Conservation (phyloP, 2,329 filamentous ascomycete genomes). For the Hypoxylon sp. region DNA sequence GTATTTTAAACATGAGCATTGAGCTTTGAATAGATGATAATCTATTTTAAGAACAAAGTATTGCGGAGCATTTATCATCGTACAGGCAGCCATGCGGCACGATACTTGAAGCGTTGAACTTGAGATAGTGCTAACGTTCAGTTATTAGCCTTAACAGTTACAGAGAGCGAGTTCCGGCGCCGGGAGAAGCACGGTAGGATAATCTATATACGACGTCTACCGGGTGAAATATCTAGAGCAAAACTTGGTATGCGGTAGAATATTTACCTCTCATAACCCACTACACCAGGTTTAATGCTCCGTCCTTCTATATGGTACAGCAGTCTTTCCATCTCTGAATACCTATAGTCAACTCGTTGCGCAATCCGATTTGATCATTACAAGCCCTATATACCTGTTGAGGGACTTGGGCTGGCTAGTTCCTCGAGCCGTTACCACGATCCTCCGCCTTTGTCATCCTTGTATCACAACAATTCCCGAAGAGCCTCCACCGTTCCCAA, state of each 20-base stretch:
- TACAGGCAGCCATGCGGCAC: background rate
- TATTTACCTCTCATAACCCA: conserved; percentile 49
- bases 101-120: background rate
- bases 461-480: background rate
- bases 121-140: background rate
- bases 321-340: conserved; percentile 48
- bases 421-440: conserved; percentile 4
- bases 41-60: background rate
- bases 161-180: background rate
- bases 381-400: background rate
- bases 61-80: background rate
- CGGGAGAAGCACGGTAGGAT: background rate
- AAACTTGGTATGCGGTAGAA: conserved; percentile 9
- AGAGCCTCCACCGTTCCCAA: background rate
- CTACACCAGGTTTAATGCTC: conserved; percentile 63
- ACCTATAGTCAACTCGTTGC: conserved; percentile 12
- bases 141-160: background rate
- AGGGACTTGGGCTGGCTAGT: background rate
- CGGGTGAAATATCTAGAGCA: background rate
- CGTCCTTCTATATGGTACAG: conserved; percentile 60
- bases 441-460: conserved; percentile 9
- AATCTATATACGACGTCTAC: background rate
- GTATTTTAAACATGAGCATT: background rate
- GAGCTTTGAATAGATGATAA: background rate
- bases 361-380: conserved; percentile 13